These are phyloP conservation scores for Dactylis glomerata DNA, from an alignment of 176 grass and related monocot genomes.

Conservation along the genomic window DNA sequence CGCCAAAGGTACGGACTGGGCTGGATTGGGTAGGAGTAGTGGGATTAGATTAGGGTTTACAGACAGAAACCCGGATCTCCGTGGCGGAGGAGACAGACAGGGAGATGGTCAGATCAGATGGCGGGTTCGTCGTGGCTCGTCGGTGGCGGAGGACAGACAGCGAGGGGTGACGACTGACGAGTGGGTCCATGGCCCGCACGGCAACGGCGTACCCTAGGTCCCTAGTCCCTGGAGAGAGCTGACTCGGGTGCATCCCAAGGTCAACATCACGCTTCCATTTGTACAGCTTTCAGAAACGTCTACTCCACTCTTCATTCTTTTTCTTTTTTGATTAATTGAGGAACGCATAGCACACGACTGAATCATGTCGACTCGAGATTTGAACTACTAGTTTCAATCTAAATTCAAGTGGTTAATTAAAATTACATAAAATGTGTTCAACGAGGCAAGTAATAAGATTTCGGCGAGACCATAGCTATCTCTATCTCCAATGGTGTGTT, in stretches of 20 bases:
- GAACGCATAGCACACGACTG: too few species aligned
- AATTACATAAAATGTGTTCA: too few species aligned
- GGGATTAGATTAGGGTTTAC: constrained; percentile 7
- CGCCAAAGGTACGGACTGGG: not conserved
- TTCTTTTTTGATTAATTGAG: too few species aligned
- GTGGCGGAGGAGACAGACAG: not conserved
- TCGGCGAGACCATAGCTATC: too few species aligned
- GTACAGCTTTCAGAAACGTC: not conserved
- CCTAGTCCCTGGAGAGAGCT: not conserved
- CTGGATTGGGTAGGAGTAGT: not conserved
- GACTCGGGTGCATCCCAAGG: not conserved
- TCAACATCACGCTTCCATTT: not conserved
- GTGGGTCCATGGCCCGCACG: not conserved
- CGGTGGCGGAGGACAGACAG: not conserved
- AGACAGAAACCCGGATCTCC: not conserved
- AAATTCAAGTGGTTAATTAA: too few species aligned
- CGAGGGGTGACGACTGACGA: not conserved
- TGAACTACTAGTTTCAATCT: too few species aligned
- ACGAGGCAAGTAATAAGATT: too few species aligned
- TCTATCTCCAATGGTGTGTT: too few species aligned
- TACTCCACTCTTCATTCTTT: too few species aligned
- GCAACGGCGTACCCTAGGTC: not conserved
- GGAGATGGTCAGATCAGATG: too few species aligned
- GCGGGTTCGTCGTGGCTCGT: constrained; percentile 6
- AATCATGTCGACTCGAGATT: too few species aligned